phyloP scores from a whole-genome alignment of 345 rosid species.

The Microcos paniculata region DNA sequence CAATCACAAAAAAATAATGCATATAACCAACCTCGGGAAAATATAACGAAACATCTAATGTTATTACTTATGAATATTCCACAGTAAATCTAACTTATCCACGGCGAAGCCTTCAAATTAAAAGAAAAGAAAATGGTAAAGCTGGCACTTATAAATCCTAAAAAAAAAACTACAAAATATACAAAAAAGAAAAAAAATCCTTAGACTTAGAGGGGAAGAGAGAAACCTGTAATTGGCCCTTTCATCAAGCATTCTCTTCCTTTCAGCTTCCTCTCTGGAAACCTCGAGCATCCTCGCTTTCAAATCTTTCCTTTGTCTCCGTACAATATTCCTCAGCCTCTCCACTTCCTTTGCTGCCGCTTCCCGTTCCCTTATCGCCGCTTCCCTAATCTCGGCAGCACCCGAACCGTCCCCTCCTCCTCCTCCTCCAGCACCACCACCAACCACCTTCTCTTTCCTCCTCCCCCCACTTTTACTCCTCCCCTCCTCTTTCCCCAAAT shows the following conservation, averaged over 20 bases:
- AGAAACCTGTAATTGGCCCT: constrained; percentile 77
- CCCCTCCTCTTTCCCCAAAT: constrained; percentile 51
- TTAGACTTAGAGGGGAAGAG: background rate
- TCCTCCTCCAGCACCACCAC: constrained; percentile 23
- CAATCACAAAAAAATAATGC: background rate
- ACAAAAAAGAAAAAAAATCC: too few relatives aligned
- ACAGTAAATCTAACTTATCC: background rate
- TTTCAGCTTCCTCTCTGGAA: constrained; percentile 87
- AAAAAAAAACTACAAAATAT: background rate
- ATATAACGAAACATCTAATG: background rate
- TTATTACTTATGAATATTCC: background rate
- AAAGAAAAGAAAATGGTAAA: background rate
- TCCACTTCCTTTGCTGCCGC: constrained; percentile 74
- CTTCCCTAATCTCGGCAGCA: constrained; percentile 57
- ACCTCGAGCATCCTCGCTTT: constrained; percentile 86
- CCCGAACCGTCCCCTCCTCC: constrained; percentile 29
- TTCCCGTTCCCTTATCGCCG: constrained; percentile 69
- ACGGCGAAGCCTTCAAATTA: background rate
- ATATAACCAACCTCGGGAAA: background rate
- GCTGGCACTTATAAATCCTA: background rate
- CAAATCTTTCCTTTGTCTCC: constrained; percentile 86
- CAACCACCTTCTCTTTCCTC: constrained; percentile 54
- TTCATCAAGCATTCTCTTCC: constrained; percentile 93
- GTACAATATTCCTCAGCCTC: constrained; percentile 68
- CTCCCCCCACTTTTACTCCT: constrained; percentile 46